These are phyloP conservation scores for Lupinus albus DNA, from an alignment of 306 rosid species.

Conservation along the genomic window DNA sequence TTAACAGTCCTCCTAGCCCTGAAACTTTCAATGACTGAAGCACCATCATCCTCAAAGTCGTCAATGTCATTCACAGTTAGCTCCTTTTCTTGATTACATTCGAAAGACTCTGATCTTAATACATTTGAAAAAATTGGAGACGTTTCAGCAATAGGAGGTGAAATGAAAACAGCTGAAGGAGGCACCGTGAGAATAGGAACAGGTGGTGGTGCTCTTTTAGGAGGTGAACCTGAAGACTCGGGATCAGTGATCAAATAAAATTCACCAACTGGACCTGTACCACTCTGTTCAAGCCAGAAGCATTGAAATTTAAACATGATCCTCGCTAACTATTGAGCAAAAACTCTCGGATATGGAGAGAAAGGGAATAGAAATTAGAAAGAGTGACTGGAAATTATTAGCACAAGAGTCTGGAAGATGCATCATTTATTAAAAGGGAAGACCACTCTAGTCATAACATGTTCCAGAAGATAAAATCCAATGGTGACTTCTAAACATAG, in stretches of 20 bases:
- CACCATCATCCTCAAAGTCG: conserved; percentile 79
- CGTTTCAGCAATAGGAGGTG: conserved; percentile 53
- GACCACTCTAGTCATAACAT: background rate
- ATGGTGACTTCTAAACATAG: conserved; percentile 14
- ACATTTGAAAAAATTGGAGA: conserved; percentile 58
- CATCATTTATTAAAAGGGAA: conserved; percentile 19
- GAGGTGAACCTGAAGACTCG: conserved; percentile 87
- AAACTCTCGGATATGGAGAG: conserved; percentile 8
- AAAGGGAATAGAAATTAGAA: background rate
- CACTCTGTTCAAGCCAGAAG: conserved; percentile 66
- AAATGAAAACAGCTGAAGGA: conserved; percentile 51
- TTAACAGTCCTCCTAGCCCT: conserved; percentile 75
- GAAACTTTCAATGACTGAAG: conserved; percentile 51
- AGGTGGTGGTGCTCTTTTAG: conserved; percentile 86
- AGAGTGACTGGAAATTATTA: conserved; percentile 29
- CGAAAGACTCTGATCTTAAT: conserved; percentile 81
- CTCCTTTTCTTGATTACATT: conserved; percentile 73
- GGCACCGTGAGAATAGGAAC: conserved; percentile 55
- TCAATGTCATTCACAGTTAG: conserved; percentile 92
- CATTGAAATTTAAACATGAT: conserved; percentile 44
- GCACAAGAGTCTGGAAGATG: conserved; percentile 38
- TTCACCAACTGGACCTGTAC: conserved; percentile 78
- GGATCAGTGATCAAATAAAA: conserved; percentile 83
- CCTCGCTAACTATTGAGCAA: conserved; percentile 33
- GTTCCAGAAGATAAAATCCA: conserved; percentile 14